These are phyloP conservation scores for Fagus sylvatica DNA, from an alignment of 306 rosid species.

Conservation along the genomic window DNA sequence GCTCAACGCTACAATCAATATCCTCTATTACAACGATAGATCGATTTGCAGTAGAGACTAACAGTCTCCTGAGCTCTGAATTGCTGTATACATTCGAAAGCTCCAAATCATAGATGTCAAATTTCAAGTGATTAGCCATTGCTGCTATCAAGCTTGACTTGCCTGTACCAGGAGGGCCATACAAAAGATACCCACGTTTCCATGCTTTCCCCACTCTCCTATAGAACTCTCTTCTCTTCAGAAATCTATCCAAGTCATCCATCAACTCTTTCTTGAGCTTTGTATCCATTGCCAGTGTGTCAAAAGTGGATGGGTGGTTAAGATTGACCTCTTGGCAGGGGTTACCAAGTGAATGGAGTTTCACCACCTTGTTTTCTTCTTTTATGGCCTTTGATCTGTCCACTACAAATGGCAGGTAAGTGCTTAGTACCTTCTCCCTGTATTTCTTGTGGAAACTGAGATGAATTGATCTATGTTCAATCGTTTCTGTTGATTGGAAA, in stretches of 20 bases:
- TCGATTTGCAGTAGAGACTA: constrained; percentile 26
- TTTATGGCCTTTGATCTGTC: constrained; percentile 28
- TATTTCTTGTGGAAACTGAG: constrained; percentile 30
- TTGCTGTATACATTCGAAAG: constrained; percentile 18
- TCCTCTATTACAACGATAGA: constrained; percentile 48
- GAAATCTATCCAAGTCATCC: constrained; percentile 37
- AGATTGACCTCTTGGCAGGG: constrained; percentile 4
- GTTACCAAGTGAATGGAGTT: constrained; percentile 15
- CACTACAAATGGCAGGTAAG: constrained; percentile 32
- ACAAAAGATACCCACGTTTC: constrained; percentile 45
- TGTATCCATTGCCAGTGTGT: constrained; percentile 36
- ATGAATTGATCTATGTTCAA: constrained; percentile 11
- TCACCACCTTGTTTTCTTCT: constrained; percentile 31
- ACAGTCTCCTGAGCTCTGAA: constrained; percentile 23
- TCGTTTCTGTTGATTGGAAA: not conserved
- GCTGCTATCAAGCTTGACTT: constrained; percentile 50
- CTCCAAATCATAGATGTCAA: constrained; percentile 43
- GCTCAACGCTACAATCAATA: constrained; percentile 35
- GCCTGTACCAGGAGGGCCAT: constrained; percentile 49
- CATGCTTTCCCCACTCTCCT: constrained; percentile 39
- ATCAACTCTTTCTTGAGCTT: constrained; percentile 34
- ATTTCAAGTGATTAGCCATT: constrained; percentile 45
- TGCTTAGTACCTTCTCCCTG: constrained; percentile 14
- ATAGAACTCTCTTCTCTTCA: constrained; percentile 27
- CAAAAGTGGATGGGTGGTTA: constrained; percentile 34